Conservation (phyloP, 2,329 filamentous ascomycete species). For the Plectosphaerella cucumerina region DNA sequence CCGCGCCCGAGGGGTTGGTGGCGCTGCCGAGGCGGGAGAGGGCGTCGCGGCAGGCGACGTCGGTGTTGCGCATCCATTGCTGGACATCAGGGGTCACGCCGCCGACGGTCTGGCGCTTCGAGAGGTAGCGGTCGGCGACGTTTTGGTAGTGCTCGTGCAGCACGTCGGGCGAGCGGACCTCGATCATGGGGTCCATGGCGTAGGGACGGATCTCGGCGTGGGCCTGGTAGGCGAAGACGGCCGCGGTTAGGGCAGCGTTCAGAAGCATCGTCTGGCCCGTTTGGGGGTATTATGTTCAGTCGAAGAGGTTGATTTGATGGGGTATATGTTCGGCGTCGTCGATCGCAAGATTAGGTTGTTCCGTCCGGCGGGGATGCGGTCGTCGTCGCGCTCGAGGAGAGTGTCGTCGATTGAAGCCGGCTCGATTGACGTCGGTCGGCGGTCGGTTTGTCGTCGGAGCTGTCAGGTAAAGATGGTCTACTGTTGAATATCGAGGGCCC, state of each 20-base stretch:
- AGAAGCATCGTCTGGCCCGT: constrained; percentile 9
- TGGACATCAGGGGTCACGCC: constrained; percentile 40
- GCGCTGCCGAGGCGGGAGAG: constrained; percentile 52
- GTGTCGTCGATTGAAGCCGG: neutral
- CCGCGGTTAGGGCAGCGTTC: constrained; percentile 10
- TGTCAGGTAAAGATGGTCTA: neutral
- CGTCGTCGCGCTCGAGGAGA: neutral
- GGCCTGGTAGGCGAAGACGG: constrained; percentile 8
- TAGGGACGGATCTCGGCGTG: constrained; percentile 11
- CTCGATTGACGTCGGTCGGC: neutral
- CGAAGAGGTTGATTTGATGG: constrained; percentile 2
- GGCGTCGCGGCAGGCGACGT: constrained; percentile 53
- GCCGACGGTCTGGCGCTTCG: constrained; percentile 12
- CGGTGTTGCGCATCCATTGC: constrained; percentile 50
- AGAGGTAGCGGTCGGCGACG: constrained; percentile 13
- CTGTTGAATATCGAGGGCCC: neutral
- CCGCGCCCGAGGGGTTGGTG: constrained; percentile 71
- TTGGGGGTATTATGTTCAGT: neutral
- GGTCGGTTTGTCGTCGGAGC: neutral
- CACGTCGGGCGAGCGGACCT: constrained; percentile 16
- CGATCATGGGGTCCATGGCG: constrained; percentile 21
- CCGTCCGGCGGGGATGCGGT: constrained; percentile 14
- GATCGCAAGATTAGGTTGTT: constrained; percentile 9
- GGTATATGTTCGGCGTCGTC: constrained; percentile 8
- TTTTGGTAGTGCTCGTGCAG: constrained; percentile 11